These are phyloP conservation scores for Cyclotella baltica DNA, from an alignment of 108 stramenopile species.

Conservation along the genomic window DNA sequence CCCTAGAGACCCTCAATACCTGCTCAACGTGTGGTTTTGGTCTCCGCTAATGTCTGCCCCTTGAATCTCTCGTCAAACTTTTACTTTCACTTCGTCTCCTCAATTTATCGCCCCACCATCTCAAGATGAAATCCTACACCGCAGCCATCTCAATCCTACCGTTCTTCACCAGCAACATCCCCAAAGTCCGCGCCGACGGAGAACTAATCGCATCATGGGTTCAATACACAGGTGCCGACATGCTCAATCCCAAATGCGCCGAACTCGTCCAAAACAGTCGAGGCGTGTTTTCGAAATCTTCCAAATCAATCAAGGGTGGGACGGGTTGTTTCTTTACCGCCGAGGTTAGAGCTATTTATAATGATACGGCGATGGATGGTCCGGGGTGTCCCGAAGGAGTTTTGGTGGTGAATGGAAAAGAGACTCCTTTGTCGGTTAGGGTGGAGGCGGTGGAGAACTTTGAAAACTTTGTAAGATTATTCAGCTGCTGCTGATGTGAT, in stretches of 20 bases:
- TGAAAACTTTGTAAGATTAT: slow-evolving; percentile 1
- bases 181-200: neutral
- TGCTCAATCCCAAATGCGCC: neutral
- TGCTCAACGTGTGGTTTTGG: no score
- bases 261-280: neutral
- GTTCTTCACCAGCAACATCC: neutral
- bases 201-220: slow-evolving; percentile 6
- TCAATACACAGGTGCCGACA: neutral
- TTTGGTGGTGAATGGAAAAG: neutral
- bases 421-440: neutral
- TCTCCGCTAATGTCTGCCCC: no score
- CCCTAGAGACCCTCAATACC: no score
- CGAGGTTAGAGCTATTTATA: slow-evolving; percentile 6
- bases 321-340: slow-evolving; percentile 4
- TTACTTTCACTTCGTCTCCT: no score
- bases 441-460: neutral
- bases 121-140: neutral
- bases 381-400: neutral
- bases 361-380: slow-evolving; percentile 2
- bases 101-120: no score
- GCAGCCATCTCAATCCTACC: neutral
- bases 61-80: no score
- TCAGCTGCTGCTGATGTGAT: neutral
- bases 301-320: neutral
- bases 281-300: neutral